These are phyloP conservation scores for Leucocoprinus sp. DNA, from an alignment of 768 basidiomycete genomes.

Conservation along the genomic window DNA sequence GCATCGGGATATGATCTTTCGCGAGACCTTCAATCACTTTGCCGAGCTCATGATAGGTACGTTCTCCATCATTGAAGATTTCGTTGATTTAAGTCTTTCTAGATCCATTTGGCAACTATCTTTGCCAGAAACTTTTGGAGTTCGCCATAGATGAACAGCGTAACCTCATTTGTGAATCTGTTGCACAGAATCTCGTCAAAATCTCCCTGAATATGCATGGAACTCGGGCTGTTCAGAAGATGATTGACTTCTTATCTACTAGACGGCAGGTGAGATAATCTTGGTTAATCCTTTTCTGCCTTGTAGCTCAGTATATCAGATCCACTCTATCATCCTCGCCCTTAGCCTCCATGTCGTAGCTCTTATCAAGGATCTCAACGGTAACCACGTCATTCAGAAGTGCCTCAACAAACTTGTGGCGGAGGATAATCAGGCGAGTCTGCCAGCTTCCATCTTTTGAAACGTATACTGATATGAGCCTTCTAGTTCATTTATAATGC, in stretches of 20 bases:
- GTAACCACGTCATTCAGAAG: constrained; percentile 98
- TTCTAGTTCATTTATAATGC: constrained; percentile 97
- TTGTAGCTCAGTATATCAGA: constrained; percentile 39
- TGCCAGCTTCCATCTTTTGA: neutral
- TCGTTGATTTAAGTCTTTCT: constrained; percentile 8
- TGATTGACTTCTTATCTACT: constrained; percentile 98
- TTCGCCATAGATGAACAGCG: constrained; percentile 97
- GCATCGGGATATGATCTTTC: constrained; percentile 98
- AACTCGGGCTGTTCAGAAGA: constrained; percentile 98
- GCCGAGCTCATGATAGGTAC: constrained; percentile 96
- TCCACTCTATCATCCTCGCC: constrained; percentile 93
- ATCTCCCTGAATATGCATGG: constrained; percentile 99
- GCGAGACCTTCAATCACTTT: constrained; percentile 95
- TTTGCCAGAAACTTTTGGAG: constrained; percentile 96
- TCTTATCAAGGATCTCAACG: constrained; percentile 97
- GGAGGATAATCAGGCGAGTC: constrained; percentile 89
- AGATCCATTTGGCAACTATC: constrained; percentile 99
- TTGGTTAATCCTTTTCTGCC: neutral
- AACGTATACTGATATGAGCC: neutral
- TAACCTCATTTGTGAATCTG: constrained; percentile 93
- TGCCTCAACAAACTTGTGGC: constrained; percentile 97
- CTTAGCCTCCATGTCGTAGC: constrained; percentile 97
- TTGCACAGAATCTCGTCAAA: constrained; percentile 93
- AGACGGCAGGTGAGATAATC: constrained; percentile 59
- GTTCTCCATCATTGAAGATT: constrained; percentile 15